phyloP scores from a whole-genome alignment of 345 rosid species.

The Hirschfeldia incana region DNA sequence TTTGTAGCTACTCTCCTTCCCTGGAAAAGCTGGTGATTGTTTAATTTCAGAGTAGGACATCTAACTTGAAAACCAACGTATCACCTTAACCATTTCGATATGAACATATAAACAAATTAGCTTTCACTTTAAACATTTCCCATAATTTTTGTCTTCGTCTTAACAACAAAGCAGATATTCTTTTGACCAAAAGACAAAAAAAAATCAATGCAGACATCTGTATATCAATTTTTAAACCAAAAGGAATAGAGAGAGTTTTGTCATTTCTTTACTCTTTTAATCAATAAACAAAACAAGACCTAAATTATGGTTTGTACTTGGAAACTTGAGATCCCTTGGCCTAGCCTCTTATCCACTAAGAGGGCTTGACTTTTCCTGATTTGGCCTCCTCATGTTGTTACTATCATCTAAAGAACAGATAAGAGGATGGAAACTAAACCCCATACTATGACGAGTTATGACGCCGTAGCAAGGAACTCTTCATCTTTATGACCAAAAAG shows the following conservation, averaged over 20 bases:
- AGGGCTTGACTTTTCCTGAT: constrained; percentile 8
- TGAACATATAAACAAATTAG: neutral
- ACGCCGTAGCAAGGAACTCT: constrained; percentile 48
- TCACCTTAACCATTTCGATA: constrained; percentile 1
- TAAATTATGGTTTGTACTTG: neutral
- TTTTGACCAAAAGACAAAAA: no score
- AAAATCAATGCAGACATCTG: neutral
- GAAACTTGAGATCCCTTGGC: neutral
- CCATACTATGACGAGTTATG: constrained; percentile 17
- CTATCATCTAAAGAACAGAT: neutral
- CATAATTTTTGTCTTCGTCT: neutral
- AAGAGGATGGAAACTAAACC: neutral
- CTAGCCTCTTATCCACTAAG: neutral
- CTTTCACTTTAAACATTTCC: neutral
- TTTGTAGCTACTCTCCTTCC: no score
- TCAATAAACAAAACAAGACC: neutral
- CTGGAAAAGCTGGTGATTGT: no score
- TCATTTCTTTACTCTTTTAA: neutral
- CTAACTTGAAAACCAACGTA: constrained; percentile 14
- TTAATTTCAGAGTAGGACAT: neutral
- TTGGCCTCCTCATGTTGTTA: neutral
- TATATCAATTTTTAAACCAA: neutral
- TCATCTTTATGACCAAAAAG: constrained; percentile 60
- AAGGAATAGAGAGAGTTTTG: neutral
- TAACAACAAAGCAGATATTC: neutral